These are phyloP conservation scores for Xylaria cubensis DNA, from an alignment of 495 filamentous ascomycete species.

Conservation along the genomic window DNA sequence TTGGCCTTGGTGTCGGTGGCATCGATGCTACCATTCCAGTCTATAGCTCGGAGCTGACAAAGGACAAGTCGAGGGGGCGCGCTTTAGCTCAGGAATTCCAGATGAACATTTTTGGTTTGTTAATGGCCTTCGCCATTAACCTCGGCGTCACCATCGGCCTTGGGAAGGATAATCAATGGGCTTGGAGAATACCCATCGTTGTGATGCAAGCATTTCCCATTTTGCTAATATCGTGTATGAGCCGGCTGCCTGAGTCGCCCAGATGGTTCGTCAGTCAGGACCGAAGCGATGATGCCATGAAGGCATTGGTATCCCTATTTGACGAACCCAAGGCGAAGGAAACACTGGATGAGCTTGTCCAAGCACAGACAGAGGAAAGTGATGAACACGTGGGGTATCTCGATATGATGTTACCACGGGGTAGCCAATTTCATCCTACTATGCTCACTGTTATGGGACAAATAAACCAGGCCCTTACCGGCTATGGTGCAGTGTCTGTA, in stretches of 20 bases:
- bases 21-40: slow-evolving; percentile 64
- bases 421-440: slow-evolving; percentile 58
- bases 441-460: slow-evolving; percentile 64
- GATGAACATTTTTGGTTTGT: slow-evolving; percentile 63
- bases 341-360: slow-evolving; percentile 53
- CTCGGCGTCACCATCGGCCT: slow-evolving; percentile 44
- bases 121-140: slow-evolving; percentile 61
- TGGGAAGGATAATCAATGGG: slow-evolving; percentile 49
- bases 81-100: slow-evolving; percentile 65
- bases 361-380: slow-evolving; percentile 52
- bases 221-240: slow-evolving; percentile 53
- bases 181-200: slow-evolving; percentile 65
- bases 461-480: slow-evolving; percentile 62
- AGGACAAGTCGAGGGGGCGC: slow-evolving; percentile 56
- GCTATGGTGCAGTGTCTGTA: slow-evolving; percentile 62
- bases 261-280: slow-evolving; percentile 58
- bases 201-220: slow-evolving; percentile 63
- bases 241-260: slow-evolving; percentile 60
- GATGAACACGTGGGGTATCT: slow-evolving; percentile 50
- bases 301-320: slow-evolving; percentile 50
- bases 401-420: slow-evolving; percentile 55
- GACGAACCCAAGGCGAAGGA: slow-evolving; percentile 53
- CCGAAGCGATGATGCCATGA: slow-evolving; percentile 49
- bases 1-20: slow-evolving; percentile 64
- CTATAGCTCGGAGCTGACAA: slow-evolving; percentile 60